Evolutionary conservation across 2,329 filamentous ascomycete species (phyloP), one percentile per base, ranked within the genome.

Genomic region (Nothomitra cinnamomea): DNA sequence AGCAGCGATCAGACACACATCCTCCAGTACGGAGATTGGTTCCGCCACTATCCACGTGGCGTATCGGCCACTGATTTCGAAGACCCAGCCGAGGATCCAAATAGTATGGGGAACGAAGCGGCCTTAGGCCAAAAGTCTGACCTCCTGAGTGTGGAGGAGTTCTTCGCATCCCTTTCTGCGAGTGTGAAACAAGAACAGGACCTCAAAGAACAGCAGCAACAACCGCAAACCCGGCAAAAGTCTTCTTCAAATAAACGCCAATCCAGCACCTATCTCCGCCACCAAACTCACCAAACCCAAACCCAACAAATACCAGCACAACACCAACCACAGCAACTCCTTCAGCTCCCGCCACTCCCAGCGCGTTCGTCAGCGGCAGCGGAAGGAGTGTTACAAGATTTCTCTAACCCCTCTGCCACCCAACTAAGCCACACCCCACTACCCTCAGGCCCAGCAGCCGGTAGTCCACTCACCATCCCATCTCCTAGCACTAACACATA

Each of bases 21-120:
- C 7, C 41, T 53, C n/a, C 90, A 96, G 62, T 96, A 96, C 61
- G 88, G 89, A 52, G 92, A 96, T 67, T 96, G 92, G 92, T 96
- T 96, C 62, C 85, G 92, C 63, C 79, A 85, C 58, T 96, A 95
- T 64, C 92, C 92, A 0, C 85, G 94, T 61, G 92, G 92, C 1
- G 86, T 96, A 15, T 87, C 86, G 2, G 80, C 86, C 56, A 76
- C 81, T 1, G 87, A 95, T 62, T 92, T 87, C 66, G 81, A 87
- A 61, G 87, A 92, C 59, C 83, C 85, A 1, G 79, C 78, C 25
- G 85, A 94, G 62, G 22, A 48, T 25, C 10, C 8, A 17, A 25
- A 22, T 32, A 32, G 28, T 13, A 82, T 78, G 41, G 83, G 85
- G 7, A 83, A 86, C n/a, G 88, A 95, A 63, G 88, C 85, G 0